Percentiles rank a stretch among this genome's conserved stretches.
Conservation (phyloP, 1,139 yeast genomes). For the Hyphopichia wangnamkhiaoensis region DNA sequence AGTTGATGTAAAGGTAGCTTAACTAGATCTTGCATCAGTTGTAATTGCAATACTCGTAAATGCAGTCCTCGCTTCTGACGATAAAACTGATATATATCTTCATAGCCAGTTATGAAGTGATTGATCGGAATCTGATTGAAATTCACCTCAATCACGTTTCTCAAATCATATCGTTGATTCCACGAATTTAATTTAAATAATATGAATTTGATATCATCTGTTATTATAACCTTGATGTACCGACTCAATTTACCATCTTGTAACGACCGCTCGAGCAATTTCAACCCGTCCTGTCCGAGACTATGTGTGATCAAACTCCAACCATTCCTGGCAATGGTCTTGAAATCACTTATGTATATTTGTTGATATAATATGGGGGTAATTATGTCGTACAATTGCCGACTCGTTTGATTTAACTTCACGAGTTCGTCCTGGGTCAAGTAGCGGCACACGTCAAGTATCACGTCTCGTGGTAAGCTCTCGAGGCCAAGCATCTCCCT, state of each 20-base stretch:
- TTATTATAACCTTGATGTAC: constrained; percentile 7
- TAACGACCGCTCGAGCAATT: neutral
- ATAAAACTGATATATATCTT: constrained; percentile 12
- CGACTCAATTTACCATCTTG: constrained; percentile 4
- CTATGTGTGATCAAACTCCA: constrained; percentile 1
- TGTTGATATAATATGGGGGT: neutral
- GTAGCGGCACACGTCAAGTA: neutral
- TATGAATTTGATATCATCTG: constrained; percentile 14
- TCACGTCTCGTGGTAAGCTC: neutral
- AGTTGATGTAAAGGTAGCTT: too few species aligned
- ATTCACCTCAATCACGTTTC: too few species aligned
- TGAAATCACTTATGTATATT: neutral
- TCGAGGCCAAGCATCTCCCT: neutral
- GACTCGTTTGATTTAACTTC: neutral
- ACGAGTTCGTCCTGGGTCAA: neutral
- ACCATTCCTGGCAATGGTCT: neutral
- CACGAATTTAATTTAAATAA: constrained; percentile 14
- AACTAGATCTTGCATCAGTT: too few species aligned
- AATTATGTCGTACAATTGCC: neutral
- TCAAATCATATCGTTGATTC: constrained; percentile 7
- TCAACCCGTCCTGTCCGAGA: neutral
- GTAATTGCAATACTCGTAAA: too few species aligned
- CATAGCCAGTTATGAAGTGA: constrained; percentile 12
- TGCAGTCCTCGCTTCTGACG: too few species aligned
- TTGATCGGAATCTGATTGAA: constrained; percentile 19